phyloP scores from a whole-genome alignment of 345 rosid species.

The Adansonia digitata region DNA sequence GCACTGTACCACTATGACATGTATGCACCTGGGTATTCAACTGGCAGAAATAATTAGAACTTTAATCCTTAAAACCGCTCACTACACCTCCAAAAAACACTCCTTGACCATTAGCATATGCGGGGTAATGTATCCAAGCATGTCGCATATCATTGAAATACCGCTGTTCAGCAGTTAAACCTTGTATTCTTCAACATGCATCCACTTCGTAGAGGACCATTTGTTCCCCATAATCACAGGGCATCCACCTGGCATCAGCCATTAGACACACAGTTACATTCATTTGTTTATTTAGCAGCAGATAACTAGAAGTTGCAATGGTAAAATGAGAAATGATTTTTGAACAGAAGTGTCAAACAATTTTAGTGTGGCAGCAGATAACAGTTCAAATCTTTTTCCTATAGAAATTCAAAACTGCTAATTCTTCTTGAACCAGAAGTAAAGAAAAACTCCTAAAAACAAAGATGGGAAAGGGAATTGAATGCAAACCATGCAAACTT shows the following conservation, averaged over 20 bases:
- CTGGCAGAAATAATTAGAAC: too few species aligned
- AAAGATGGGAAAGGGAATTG: background rate
- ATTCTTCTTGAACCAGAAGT: background rate
- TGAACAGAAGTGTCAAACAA: background rate
- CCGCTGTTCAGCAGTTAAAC: constrained; percentile 22
- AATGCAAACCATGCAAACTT: constrained; percentile 62
- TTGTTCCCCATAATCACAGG: constrained; percentile 90
- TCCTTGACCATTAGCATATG: background rate
- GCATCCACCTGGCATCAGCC: constrained; percentile 59
- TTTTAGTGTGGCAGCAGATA: background rate
- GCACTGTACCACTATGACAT: background rate
- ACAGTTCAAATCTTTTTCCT: background rate
- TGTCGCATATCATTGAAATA: background rate
- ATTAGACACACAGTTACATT: background rate
- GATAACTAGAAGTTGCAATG: background rate
- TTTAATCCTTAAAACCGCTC: too few species aligned
- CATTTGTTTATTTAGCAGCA: constrained; percentile 24
- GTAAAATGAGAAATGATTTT: background rate
- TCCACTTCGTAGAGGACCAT: constrained; percentile 96
- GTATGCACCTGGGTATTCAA: too few species aligned
- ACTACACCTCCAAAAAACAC: too few species aligned
- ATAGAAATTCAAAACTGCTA: background rate
- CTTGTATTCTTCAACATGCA: constrained; percentile 73
- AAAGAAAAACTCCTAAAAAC: background rate
- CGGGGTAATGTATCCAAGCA: too few species aligned